These are phyloP conservation scores for Chlamydomonas reinhardtii DNA, from an alignment of 163 green algal species.

Conservation along the genomic window DNA sequence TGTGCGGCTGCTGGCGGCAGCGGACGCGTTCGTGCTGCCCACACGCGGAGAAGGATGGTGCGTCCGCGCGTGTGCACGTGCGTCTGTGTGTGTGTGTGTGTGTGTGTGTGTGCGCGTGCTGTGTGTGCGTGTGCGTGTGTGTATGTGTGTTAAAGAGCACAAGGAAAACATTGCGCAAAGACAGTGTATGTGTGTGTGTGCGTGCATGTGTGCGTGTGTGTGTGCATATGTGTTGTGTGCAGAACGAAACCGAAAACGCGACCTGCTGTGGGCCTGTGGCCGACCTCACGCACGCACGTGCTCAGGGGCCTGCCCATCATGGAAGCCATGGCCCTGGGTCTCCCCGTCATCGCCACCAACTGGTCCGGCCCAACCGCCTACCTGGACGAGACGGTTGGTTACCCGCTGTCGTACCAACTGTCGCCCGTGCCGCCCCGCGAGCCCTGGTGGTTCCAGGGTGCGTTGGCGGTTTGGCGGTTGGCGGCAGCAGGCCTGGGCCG, in stretches of 20 bases:
- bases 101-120: too few relatives aligned
- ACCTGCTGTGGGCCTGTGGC: too few relatives aligned
- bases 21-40: conserved; percentile 72
- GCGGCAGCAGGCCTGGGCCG: too few relatives aligned
- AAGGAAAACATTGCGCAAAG: too few relatives aligned
- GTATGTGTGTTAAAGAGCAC: too few relatives aligned
- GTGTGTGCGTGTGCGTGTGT: too few relatives aligned
- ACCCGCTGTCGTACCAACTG: conserved; percentile 32
- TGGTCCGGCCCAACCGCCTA: conserved; percentile 54
- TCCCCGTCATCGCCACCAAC: conserved; percentile 78
- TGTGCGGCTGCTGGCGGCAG: conserved; percentile 48
- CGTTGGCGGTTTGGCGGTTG: not conserved
- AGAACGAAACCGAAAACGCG: too few relatives aligned
- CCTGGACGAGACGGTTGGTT: conserved; percentile 43
- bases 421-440: conserved; percentile 43
- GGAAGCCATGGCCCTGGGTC: conserved; percentile 74
- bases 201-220: too few relatives aligned
- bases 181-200: too few relatives aligned
- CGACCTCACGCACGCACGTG: too few relatives aligned
- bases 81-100: too few relatives aligned
- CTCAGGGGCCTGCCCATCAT: conserved; percentile 45
- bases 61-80: not conserved
- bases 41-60: conserved; percentile 71
- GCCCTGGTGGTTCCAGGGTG: conserved; percentile 55
- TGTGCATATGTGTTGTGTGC: too few relatives aligned